Conservation (phyloP, 1,284 basidiomycete genomes). For the Naganishia sp. region DNA sequence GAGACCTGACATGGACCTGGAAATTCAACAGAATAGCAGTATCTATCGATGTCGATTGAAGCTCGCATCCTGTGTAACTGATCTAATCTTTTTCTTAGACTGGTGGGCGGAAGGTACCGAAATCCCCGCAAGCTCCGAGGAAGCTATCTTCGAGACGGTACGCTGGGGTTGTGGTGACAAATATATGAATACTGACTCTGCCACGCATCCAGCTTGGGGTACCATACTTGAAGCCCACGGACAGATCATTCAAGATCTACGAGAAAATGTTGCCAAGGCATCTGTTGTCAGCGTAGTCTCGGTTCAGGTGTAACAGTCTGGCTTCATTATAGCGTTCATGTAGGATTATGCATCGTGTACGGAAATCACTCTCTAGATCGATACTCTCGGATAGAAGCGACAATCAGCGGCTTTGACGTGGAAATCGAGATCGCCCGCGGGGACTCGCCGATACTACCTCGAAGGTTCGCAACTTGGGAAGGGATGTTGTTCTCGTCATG, state of each 20-base stretch:
- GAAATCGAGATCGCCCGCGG: no score
- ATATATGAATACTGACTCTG: neutral
- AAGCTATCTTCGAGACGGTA: constrained; percentile 44
- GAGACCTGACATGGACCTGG: no score
- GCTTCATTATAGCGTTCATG: no score
- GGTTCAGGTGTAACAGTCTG: no score
- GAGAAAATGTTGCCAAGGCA: constrained; percentile 28
- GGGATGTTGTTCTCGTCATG: no score
- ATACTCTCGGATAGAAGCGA: no score
- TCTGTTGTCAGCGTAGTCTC: neutral
- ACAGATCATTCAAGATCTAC: constrained; percentile 39
- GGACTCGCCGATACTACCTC: no score
- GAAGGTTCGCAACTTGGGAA: no score
- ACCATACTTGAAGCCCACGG: constrained; percentile 41
- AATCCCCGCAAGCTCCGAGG: constrained; percentile 40
- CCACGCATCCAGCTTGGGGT: constrained; percentile 36
- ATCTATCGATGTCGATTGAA: neutral
- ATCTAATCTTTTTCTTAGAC: neutral
- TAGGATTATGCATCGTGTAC: no score
- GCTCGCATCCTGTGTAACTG: neutral
- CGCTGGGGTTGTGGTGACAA: constrained; percentile 22
- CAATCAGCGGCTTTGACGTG: no score
- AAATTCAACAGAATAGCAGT: constrained; percentile 18
- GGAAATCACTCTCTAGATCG: no score
- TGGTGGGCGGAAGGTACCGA: constrained; percentile 36